phyloP scores from a whole-genome alignment of 1,284 basidiomycete species.

The Xerocomus minutiporus region DNA sequence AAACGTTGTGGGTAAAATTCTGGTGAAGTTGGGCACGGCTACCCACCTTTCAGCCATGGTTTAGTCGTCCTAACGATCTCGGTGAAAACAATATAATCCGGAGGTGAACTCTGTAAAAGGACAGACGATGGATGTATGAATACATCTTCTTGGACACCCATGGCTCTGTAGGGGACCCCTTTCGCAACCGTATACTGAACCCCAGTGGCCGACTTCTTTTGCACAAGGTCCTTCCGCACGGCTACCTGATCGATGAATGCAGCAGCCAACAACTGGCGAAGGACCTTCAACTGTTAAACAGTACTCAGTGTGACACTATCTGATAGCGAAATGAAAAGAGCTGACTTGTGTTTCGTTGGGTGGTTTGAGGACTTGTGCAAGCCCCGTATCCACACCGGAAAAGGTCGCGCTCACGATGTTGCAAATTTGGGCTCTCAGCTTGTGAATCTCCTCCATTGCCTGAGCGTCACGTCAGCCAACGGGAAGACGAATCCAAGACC shows the following conservation, averaged over 20 bases:
- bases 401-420: slow-evolving; percentile 76
- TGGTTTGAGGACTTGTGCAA: slow-evolving; percentile 60
- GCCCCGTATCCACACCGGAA: slow-evolving; percentile 54
- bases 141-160: slow-evolving; percentile 83
- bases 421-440: slow-evolving; percentile 88
- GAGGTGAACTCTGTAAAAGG: slow-evolving; percentile 67
- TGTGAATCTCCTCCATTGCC: slow-evolving; percentile 99
- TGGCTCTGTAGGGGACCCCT: slow-evolving; percentile 80
- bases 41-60: slow-evolving; percentile 76
- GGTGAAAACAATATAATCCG: slow-evolving; percentile 84
- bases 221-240: slow-evolving; percentile 80
- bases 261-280: slow-evolving; percentile 85
- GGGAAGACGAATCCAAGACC: not conserved
- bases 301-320: not conserved
- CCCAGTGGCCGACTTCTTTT: slow-evolving; percentile 54
- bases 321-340: not conserved
- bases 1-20: slow-evolving; percentile 3
- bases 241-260: slow-evolving; percentile 97
- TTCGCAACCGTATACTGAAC: slow-evolving; percentile 71
- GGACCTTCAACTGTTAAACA: slow-evolving; percentile 70
- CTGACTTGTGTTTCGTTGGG: slow-evolving; percentile 72
- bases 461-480: slow-evolving; percentile 31
- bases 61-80: slow-evolving; percentile 76
- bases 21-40: slow-evolving; percentile 6
- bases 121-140: slow-evolving; percentile 91